phyloP scores from a whole-genome alignment of 495 filamentous ascomycete genomes.

The Penicillium psychrofluorescens region DNA sequence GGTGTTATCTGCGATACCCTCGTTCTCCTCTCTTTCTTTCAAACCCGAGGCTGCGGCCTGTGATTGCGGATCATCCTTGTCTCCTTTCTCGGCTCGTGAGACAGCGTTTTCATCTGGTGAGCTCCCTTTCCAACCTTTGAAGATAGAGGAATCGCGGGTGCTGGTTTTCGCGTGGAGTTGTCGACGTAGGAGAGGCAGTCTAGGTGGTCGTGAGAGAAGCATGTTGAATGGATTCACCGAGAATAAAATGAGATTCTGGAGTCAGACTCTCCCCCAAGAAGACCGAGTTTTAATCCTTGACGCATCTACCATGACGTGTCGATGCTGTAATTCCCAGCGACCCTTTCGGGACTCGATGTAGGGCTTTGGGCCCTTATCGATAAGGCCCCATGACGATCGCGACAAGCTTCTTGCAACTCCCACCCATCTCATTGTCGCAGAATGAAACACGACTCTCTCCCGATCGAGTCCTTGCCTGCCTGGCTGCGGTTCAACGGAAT shows the following conservation, averaged over 20 bases:
- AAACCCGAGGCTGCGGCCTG: slow-evolving; percentile 28
- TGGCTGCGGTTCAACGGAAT: slow-evolving; percentile 62
- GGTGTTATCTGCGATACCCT: slow-evolving; percentile 26
- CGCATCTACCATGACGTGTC: slow-evolving; percentile 20
- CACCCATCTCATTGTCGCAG: neutral
- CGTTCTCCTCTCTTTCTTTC: slow-evolving; percentile 29
- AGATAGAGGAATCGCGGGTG: slow-evolving; percentile 11
- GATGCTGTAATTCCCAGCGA: slow-evolving; percentile 22
- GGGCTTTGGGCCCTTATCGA: slow-evolving; percentile 15
- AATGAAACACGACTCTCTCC: slow-evolving; percentile 51
- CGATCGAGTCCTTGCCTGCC: slow-evolving; percentile 49
- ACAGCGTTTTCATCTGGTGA: slow-evolving; percentile 25
- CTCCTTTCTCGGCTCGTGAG: slow-evolving; percentile 30
- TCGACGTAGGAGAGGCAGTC: slow-evolving; percentile 7
- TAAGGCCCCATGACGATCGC: slow-evolving; percentile 5
- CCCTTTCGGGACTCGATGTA: neutral
- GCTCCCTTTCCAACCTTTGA: slow-evolving; percentile 32
- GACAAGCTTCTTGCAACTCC: neutral
- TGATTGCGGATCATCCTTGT: slow-evolving; percentile 33
- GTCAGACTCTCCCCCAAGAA: no score
- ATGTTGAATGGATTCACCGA: slow-evolving; percentile 1
- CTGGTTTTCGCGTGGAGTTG: slow-evolving; percentile 1
- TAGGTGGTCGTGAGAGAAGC: slow-evolving; percentile 3
- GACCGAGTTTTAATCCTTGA: no score
- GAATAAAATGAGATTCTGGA: slow-evolving; percentile 3